phyloP scores from a whole-genome alignment of 805 yeast species.

The Scheffersomyces coipomensis region DNA sequence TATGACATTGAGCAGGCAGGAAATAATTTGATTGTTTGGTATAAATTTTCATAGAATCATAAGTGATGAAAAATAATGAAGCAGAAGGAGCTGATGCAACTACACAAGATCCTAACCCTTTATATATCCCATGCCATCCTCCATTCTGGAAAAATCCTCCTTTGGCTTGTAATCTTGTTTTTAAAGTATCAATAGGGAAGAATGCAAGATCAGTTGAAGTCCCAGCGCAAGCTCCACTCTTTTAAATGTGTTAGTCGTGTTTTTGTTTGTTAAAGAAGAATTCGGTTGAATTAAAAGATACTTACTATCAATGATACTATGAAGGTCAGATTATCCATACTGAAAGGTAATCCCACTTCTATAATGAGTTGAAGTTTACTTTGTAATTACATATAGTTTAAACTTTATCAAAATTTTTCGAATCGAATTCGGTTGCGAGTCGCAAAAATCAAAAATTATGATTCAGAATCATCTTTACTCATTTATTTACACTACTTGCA shows the following conservation, averaged over 20 bases:
- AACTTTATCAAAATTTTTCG: not conserved
- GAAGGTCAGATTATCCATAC: constrained; percentile 28
- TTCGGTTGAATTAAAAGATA: too few species aligned
- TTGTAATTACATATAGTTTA: not conserved
- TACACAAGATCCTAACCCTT: constrained; percentile 90
- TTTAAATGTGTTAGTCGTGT: too few species aligned
- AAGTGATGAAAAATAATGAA: constrained; percentile 58
- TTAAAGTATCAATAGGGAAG: constrained; percentile 94
- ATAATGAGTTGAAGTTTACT: too few species aligned
- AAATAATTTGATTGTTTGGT: constrained; percentile 30
- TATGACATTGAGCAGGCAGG: constrained; percentile 53
- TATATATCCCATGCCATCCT: constrained; percentile 87
- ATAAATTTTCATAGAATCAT: constrained; percentile 66
- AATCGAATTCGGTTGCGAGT: not conserved
- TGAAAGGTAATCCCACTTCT: too few species aligned
- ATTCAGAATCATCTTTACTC: not conserved
- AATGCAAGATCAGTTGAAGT: constrained; percentile 92
- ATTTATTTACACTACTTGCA: not conserved
- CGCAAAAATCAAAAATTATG: not conserved
- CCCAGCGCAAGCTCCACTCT: constrained; percentile 94
- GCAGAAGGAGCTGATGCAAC: constrained; percentile 89
- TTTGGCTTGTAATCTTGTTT: constrained; percentile 91
- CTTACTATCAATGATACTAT: constrained; percentile 33
- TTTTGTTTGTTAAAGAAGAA: too few species aligned
- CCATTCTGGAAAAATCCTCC: constrained; percentile 94